Evolutionary conservation across 805 yeast genomes (phyloP), one percentile per base, ranked within the genome.

Genomic region (Candida palmyrensis): DNA sequence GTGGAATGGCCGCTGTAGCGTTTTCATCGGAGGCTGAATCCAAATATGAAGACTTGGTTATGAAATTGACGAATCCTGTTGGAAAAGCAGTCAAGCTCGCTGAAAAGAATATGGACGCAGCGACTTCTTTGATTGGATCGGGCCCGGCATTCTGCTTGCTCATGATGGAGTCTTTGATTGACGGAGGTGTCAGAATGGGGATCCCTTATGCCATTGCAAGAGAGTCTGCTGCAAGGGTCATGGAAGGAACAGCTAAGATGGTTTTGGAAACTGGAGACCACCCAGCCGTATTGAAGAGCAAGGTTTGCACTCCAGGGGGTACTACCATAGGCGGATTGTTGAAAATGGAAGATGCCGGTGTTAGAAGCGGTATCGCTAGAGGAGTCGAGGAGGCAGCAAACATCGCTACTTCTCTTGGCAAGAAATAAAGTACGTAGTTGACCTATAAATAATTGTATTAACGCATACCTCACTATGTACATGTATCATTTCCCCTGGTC

Each of bases 251-350:
- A 10, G 90, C 92, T 11, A 79, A 78, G 59, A 84, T 92, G 96
- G 89, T 82, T 1, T 73, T 80, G 42, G 75, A 77, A 44, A 79
- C 88, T 8, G 88, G 86, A 3, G 76, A 71, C 27, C 96, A 90
- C 51, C 98, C 98, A 8, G 90, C 92, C 13, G 86, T 75, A 9
- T 71, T 92, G 55, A 85, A 85, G 54, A 79, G 83, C 54, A 81
- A 79, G 47, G 92, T 92, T 6, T 88, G 96, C 54, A 92, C 98
- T 0, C 98, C 98, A 16, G 98, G 92, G 19, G 98, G 98, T 21
- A 89, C 97, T 32, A 92, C 98, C 3, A 92, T 92, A 55, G 95
- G 95, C 7, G 98, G 98, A 0, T 66, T 92, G 38, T 72, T 90
- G 58, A 86, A 79, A 43, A 78, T 92, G 82, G 98, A 92, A 65